Base-by-base conservation (phyloP, 768 basidiomycete genomes). In the Serendipita indica region DNA sequence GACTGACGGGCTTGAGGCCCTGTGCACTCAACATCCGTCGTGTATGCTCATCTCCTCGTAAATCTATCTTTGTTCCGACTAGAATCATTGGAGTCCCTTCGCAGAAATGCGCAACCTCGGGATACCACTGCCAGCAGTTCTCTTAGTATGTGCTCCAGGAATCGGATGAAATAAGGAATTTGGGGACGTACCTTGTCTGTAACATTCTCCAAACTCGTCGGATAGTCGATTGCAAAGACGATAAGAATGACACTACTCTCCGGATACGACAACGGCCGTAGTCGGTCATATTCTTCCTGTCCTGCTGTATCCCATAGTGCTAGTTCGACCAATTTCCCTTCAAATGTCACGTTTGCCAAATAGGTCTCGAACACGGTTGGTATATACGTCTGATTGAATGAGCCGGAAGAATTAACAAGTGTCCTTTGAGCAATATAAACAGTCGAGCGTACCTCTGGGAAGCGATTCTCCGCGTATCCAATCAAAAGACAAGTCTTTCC, bases 231-330 rank as follows among this genome's bases (percentile, higher is more conserved):
- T 10, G 89, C 90, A 74, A 94, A 96, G 28, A 93, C 90, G 64
- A 94, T 88, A 64, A 94, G 84, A 65, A 94, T 89, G 60, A 90
- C 87, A 67, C 89, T 80, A 75, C 83, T 86, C 70, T 91, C 88
- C 18, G 89, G 87, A 64, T 91, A 90, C 69, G 84, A 86, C 62
- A 91, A 75, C 18, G 88, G 87, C 63, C 88, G 78, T 59, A 92
- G 77, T 62, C 87, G 79, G 69, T 93, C 90, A 71, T 96, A 97
- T 73, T 97, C 92, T 72, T 97, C 92, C 69, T 96, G 92, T 27
- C 92, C 92, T 0, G 92, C 92, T 0, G 92, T 97, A 71, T 97
- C 92, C 91, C 94, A 99, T 16, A 99, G 76, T n/a, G 96, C 94
- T 39, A 99, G 79, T 67, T 96, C 90, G 62, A 99, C 82, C 18